Base-by-base conservation (phyloP, 805 yeast species). In the Cyberlindnera americana region DNA sequence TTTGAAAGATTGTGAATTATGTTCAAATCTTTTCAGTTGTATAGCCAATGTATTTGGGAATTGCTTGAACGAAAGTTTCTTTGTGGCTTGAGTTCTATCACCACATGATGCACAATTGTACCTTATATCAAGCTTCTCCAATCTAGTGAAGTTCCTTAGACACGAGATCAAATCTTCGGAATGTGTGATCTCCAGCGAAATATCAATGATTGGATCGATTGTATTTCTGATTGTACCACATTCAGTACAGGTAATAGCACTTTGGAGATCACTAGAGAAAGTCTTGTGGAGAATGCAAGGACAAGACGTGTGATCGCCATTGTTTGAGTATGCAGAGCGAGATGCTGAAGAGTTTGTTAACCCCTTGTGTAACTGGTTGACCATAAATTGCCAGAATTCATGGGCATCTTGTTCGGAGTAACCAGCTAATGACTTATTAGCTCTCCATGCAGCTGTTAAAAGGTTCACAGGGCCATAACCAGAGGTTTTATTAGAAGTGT, bases 391-490 rank as follows among this genome's bases (percentile, higher is more conserved):
- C 83, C 95, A 83, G 62, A 91, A 93, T 62, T 93, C 99, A 63
- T 93, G 99, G 0, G 99, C 98, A 60, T 93, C 99, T 62, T 93
- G 99, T 62, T 93, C 97, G 25, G 93, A 83, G 50, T 90, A 90
- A 2, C 99, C 99, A 0, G 97, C 95, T 43, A 93, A 73, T 24
- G 88, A 75, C 49, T 84, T 77, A 51, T 87, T 85, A 33, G 82
- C 81, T 53, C 81, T 81, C 91, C 96, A 89, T 1, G 96, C 82
- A 11, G 96, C 86, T n/a, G 77, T 72, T 35, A 93, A 69, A 33
- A 93, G 62, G 36, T 83, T 76, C 2, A 93, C 81, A 47, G 93
- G 83, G 0, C 98, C 97, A 64, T 66, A 82, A 2, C 95, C 89
- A 23, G 78, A 72, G 32, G 75, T 71, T 22, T 71, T 65, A 14